Evolutionary conservation across 2,329 filamentous ascomycete species (phyloP).

Genomic region (Xylaria sp.): DNA sequence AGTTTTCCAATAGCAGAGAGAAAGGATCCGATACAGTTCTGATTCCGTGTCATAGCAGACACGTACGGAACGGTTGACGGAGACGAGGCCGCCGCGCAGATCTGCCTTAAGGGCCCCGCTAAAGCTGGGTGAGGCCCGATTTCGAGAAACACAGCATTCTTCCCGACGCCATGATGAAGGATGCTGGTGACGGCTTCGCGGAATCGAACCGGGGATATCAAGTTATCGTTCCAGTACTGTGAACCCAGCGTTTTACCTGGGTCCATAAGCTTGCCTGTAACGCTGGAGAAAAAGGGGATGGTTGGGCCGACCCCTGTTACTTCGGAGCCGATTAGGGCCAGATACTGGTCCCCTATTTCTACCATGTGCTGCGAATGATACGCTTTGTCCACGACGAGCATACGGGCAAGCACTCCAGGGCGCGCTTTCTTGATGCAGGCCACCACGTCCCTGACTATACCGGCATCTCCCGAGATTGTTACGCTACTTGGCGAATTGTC

Average conservation of each 20-base stretch:
- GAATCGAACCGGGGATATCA: slow-evolving; percentile 28
- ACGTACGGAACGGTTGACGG: slow-evolving; percentile 13
- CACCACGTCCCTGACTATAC: slow-evolving; percentile 24
- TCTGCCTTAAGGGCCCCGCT: slow-evolving; percentile 25
- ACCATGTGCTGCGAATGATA: slow-evolving; percentile 39
- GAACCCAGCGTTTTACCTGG: slow-evolving; percentile 8
- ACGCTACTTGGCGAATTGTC: slow-evolving; percentile 32
- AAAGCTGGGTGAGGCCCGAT: slow-evolving; percentile 31
- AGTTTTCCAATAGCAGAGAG: slow-evolving; percentile 24
- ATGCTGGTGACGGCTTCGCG: slow-evolving; percentile 17
- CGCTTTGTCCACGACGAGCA: slow-evolving; percentile 36
- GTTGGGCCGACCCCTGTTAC: slow-evolving; percentile 4
- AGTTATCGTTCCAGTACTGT: slow-evolving; percentile 26
- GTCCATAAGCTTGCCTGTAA: slow-evolving; percentile 12
- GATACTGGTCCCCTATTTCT: slow-evolving; percentile 21
- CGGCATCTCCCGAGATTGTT: slow-evolving; percentile 29
- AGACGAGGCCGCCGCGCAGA: slow-evolving; percentile 10
- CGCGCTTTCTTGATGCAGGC: slow-evolving; percentile 19
- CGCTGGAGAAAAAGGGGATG: slow-evolving; percentile 30
- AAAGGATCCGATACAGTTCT: slow-evolving; percentile 13
- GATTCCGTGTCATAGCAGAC: slow-evolving; percentile 13
- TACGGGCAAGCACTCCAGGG: slow-evolving; percentile 21
- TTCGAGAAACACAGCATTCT: slow-evolving; percentile 26
- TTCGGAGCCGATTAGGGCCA: slow-evolving; percentile 7
- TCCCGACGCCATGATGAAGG: slow-evolving; percentile 7